These are phyloP conservation scores for Aristolochia californica DNA, from an alignment of 164 flowering plant genomes.

Conservation along the genomic window DNA sequence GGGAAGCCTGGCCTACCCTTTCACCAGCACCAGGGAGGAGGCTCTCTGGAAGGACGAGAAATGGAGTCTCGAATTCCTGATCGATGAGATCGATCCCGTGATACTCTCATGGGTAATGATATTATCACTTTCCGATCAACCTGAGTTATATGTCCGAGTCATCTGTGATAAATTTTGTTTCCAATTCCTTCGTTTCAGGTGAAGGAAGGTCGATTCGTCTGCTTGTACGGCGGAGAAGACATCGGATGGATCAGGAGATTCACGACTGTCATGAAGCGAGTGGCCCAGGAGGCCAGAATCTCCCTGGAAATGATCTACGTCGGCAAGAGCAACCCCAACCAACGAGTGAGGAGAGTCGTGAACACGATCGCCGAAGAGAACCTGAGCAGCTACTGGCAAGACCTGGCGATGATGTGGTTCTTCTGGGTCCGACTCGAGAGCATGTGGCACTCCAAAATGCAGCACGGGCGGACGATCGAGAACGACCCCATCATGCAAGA, in stretches of 20 bases:
- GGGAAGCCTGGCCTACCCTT: constrained; percentile 30
- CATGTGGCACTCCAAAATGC: constrained; percentile 47
- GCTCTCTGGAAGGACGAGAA: constrained; percentile 22
- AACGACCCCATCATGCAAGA: constrained; percentile 39
- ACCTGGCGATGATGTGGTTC: constrained; percentile 30
- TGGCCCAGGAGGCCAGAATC: constrained; percentile 9
- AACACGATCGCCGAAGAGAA: constrained; percentile 10
- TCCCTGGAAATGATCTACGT: constrained; percentile 35
- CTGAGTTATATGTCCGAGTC: too few species aligned
- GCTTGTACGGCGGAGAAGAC: constrained; percentile 43
- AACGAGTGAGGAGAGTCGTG: constrained; percentile 17
- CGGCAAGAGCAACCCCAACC: constrained; percentile 33
- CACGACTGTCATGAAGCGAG: constrained; percentile 12
- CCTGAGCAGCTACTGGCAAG: constrained; percentile 20
- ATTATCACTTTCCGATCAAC: constrained; percentile 20
- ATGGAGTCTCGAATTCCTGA: constrained; percentile 30
- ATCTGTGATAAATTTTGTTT: too few species aligned
- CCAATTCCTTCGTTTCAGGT: too few species aligned
- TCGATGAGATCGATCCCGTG: constrained; percentile 19
- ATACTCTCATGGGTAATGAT: constrained; percentile 24
- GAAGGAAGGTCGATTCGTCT: constrained; percentile 16
- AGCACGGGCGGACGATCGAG: constrained; percentile 26
- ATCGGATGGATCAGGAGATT: constrained; percentile 28
- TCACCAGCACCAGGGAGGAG: constrained; percentile 21
- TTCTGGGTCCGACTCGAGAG: constrained; percentile 51